Evolutionary conservation across 495 filamentous ascomycete genomes (phyloP), one percentile per base, ranked within the genome.

Genomic region (Hypomontagnella monticulosa): DNA sequence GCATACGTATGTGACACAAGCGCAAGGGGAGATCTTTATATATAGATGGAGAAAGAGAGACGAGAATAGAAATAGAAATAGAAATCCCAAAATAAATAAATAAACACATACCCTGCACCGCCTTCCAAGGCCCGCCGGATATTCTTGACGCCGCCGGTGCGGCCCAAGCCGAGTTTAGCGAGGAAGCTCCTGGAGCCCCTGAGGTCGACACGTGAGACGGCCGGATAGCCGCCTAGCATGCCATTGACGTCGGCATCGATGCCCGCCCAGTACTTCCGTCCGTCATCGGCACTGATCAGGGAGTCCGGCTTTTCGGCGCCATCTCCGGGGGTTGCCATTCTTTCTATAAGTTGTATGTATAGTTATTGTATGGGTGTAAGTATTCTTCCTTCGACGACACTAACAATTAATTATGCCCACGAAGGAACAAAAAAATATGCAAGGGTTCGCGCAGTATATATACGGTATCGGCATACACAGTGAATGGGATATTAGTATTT

Each of bases 181-280:
- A 95, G 79, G 75, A 97, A 95, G 71, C 82, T 88, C 63, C 83
- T 81, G 9, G 90, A 93, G 15, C 89, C 88, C 68, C 89, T 85
- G 0, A 97, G 82, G 71, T 97, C 94, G 67, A 91, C 83, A 54
- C 85, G 83, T 27, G 86, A 88, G 72, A 93, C 84, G 71, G 87
- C 81, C 0, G 89, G 90, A 66, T 84, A 93, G 40, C 91, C 90
- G 67, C 93, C 92, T 0, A 98, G 89, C 90, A 97, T 94, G 70
- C 88, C 90, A 71, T 88, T 85, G 51, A 88, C 81, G 57, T 87
- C 88, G 37, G 91, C 82, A n/a, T 87, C 79, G 59, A 91, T 78
- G 61, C 80, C 76, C 68, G 86, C 83, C 93, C 92, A 97, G 83
- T 97, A 97, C n/a, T 72, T 69, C 8, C 86, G 74, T 30, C 85